Base-by-base conservation (phyloP, 75 land plant species). In the Adiantum capillusveneris region DNA sequence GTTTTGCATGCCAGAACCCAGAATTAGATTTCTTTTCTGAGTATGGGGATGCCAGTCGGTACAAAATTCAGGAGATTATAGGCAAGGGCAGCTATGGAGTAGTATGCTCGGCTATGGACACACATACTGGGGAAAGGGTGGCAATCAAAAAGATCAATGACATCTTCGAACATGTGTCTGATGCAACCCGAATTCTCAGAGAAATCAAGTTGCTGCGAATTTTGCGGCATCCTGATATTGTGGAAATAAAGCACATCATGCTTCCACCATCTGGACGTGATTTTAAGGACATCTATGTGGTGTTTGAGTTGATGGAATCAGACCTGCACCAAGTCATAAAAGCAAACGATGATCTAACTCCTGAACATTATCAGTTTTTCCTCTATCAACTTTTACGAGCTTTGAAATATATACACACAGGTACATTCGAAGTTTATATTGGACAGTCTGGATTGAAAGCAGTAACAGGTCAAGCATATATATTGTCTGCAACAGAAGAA, bases 11-110 rank as follows among this genome's bases (percentile, higher is more conserved):
- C 9, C 37, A 34, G 37, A 34, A 3, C 9, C 3, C 37, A 34
- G 37, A 65, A 31, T 28, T 34, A 0, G 87, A 90, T 58, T 90
- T 86, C 56, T 83, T 86, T 65, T 83, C 96, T 0, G 96, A 90
- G 50, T 90, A 90, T 71, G 90, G 87, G n/a, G 96, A 90, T 61
- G 91, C 85, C 19, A 83, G 63, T 60, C 69, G 79, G 26, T 90
- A 87, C 63, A 76, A 84, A 44, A 66, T 90, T 22, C 80, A 76
- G 43, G 95, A 89, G 70, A 83, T 89, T 27, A 69, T 89, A 11
- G 95, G 95, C 14, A 89, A 89, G 64, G 95, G 95, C 50, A 89
- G 95, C 69, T 89, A 89, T 70, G 95, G 95, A 3, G 84, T 89
- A 29, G 95, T 89, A 11, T 80, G 84, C 25, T 77, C 91, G 56